Percentiles rank a stretch among this genome's conserved stretches.
Conservation (phyloP, 164 flowering plant genomes). For the Umbellularia californica region DNA sequence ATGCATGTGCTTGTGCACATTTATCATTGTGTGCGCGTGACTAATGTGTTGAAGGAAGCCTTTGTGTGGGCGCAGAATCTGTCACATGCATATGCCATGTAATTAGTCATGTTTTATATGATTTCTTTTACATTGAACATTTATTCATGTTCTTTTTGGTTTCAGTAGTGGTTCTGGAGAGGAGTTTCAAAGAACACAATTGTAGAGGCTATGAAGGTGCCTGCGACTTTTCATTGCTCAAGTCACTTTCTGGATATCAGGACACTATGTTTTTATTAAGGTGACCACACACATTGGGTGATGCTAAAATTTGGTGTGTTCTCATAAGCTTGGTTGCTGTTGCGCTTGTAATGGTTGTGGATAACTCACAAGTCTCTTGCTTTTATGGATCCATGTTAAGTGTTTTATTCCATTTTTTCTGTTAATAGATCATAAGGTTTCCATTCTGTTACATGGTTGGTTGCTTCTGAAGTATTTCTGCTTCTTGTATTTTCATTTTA, state of each 20-base stretch:
- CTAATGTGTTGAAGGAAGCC: too few species aligned
- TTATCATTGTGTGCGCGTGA: too few species aligned
- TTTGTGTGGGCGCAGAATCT: too few species aligned
- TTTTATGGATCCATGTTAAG: slow-evolving; percentile 34
- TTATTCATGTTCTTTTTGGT: slow-evolving; percentile 3
- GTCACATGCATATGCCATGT: too few species aligned
- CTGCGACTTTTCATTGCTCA: slow-evolving; percentile 11
- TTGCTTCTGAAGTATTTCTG: slow-evolving; percentile 18
- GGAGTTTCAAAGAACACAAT: slow-evolving; percentile 15
- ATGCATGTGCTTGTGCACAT: too few species aligned
- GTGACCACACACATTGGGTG: slow-evolving; percentile 40
- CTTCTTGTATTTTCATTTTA: slow-evolving; percentile 20
- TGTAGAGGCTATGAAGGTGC: slow-evolving; percentile 21
- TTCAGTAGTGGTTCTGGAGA: slow-evolving; percentile 16
- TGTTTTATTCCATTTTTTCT: slow-evolving; percentile 24
- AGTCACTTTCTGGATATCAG: slow-evolving; percentile 21
- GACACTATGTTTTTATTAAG: slow-evolving; percentile 25
- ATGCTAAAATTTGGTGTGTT: slow-evolving; percentile 29
- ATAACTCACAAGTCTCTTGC: slow-evolving; percentile 18
- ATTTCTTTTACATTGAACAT: not conserved
- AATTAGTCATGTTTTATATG: not conserved
- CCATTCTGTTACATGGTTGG: slow-evolving; percentile 16
- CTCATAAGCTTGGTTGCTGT: slow-evolving; percentile 30
- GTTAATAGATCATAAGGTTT: slow-evolving; percentile 25
- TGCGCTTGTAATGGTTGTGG: slow-evolving; percentile 29